Evolutionary conservation across 1,284 basidiomycete species (phyloP), one percentile per base, ranked within the genome.

Genomic region (Lentinula novae-zelandiae): DNA sequence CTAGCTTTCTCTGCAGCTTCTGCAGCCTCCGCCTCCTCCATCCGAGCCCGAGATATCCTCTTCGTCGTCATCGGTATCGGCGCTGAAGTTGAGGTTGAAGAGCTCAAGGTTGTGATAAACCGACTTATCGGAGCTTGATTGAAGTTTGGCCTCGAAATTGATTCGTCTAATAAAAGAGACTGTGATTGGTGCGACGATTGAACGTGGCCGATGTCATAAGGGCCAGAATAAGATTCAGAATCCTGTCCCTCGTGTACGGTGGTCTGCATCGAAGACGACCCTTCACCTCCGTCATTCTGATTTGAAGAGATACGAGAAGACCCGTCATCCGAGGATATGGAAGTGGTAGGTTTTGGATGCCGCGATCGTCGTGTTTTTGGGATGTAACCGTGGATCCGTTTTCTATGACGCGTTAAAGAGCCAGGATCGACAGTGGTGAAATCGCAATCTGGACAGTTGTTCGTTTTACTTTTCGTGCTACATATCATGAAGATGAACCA

Each of bases 341-440:
- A 2, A 12, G 12, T 38, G 12, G 8, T 38, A 9, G 57, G 57
- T 40, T 58, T 58, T 13, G 60, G 60, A 20, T 62, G 60, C 10
- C 60, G 33, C n/a, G 50, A 58, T 13, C 60, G 42, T 22, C 60
- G 48, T 40, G 50, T 50, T 42, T 63, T 63, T 1, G 62, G 62
- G 9, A 63, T 44, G 15, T 63, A 63, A 31, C 62, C 62, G 22
- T 63, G 62, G 48, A 63, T 63, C 49, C 62, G 39, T 22, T 63
- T 63, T 53, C 62, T 52, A 39, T 63, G 62, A 22, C 62, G 53
- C 5, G 62, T 63, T 22, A 63, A 44, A 13, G 62, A 63, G 5
- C 62, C 62, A 22, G 62, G 62, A 57, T 63, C 62, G 8, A 63
- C 62, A 9, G 62, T 63, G 3, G 62, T 57, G 27, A 63, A 63